Conservation (phyloP, 805 yeast genomes). For the Wickerhamiella allomyrinae region DNA sequence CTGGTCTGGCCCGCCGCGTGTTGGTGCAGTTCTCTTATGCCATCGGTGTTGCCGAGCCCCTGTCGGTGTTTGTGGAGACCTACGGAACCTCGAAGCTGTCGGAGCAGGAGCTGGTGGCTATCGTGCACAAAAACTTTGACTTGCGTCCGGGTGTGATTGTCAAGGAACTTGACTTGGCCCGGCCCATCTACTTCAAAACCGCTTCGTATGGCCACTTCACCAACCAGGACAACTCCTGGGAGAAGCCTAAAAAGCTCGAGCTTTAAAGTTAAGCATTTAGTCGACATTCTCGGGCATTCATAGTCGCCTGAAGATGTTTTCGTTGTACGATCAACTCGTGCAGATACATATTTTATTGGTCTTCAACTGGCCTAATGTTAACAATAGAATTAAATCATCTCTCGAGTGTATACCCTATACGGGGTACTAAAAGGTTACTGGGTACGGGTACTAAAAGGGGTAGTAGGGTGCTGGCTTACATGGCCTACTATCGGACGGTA, state of each 20-base stretch:
- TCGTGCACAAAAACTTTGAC: slow-evolving; percentile 89
- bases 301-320: background rate
- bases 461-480: background rate
- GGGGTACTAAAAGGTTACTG: too few species aligned
- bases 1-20: slow-evolving; percentile 93
- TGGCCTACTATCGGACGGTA: slow-evolving; percentile 13
- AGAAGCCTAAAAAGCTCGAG: slow-evolving; percentile 57
- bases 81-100: slow-evolving; percentile 93
- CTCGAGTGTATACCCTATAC: too few species aligned
- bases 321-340: background rate
- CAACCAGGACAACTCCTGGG: slow-evolving; percentile 98
- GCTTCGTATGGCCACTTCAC: slow-evolving; percentile 99
- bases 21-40: slow-evolving; percentile 98
- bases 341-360: slow-evolving; percentile 1
- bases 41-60: slow-evolving; percentile 99
- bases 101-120: slow-evolving; percentile 78
- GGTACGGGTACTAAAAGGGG: too few species aligned
- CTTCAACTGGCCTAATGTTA: slow-evolving; percentile 12
- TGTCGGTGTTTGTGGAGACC: slow-evolving; percentile 92
- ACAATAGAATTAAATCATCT: slow-evolving; percentile 1
- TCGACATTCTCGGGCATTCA: background rate
- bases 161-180: slow-evolving; percentile 89
- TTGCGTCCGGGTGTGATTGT: slow-evolving; percentile 99
- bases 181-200: slow-evolving; percentile 98
- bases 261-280: slow-evolving; percentile 23